phyloP scores from a whole-genome alignment of 2,329 filamentous ascomycete species.

The Phoma sp. region DNA sequence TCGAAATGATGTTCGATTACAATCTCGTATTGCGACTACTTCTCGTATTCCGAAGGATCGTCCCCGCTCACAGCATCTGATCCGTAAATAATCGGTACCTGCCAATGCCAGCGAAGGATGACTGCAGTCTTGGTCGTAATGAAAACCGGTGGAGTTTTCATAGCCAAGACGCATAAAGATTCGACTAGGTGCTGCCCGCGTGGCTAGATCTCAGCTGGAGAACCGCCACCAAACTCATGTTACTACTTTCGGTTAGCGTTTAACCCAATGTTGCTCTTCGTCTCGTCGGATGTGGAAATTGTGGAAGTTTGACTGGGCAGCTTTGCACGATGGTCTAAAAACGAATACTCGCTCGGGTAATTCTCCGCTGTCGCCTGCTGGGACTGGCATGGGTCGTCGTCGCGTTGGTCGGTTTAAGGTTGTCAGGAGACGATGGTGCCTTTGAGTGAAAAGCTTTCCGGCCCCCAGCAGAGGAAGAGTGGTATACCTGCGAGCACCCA shows the following conservation, averaged over 20 bases:
- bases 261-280: not conserved
- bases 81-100: not conserved
- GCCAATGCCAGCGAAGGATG: constrained; percentile 8
- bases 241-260: constrained; percentile 12
- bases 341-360: not conserved
- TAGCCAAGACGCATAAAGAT: constrained; percentile 8
- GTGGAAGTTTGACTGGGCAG: constrained; percentile 8
- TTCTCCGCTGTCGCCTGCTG: constrained; percentile 6
- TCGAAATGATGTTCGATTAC: not conserved
- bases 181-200: constrained; percentile 7
- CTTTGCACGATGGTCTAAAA: constrained; percentile 2
- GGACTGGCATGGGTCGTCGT: not conserved
- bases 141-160: not conserved
- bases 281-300: constrained; percentile 12
- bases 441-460: constrained; percentile 10
- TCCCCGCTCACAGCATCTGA: not conserved
- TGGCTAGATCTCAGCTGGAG: constrained; percentile 18
- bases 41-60: not conserved
- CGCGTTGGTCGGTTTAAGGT: not conserved
- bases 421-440: constrained; percentile 7
- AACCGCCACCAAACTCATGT: constrained; percentile 12
- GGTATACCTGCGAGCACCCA: not conserved
- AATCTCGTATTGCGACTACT: not conserved
- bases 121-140: constrained; percentile 1
- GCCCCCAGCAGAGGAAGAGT: not conserved